Evolutionary conservation across 176 grass and related monocot species (phyloP), one percentile per base, ranked within the genome.

Genomic region (Oryza glaberrima): DNA sequence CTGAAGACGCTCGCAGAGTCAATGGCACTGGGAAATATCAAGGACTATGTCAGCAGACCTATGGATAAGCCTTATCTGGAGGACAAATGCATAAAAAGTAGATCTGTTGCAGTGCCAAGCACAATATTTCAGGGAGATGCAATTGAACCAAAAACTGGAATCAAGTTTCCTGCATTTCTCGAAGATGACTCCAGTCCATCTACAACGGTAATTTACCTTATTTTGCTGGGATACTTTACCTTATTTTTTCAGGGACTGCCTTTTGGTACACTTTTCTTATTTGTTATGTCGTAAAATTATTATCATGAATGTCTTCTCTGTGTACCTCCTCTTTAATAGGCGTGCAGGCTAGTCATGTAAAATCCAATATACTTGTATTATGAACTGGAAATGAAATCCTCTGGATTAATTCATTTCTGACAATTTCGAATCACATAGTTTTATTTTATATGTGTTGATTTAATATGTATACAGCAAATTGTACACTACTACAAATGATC

Each of bases 111-210:
- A 75, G 77, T 90, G 64, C 82, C 86, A 61, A 90, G 82, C n/a
- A 86, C 89, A 45, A 87, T 89, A 80, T 90, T 89, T 87, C 84
- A 81, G 74, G 90, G 78, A 91, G 90, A 96, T 88, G 81, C 90
- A 47, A 64, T 88, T 96, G 96, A 99, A 82, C 91, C 91, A 87
- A 90, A 96, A 92, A 99, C 96, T 86, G 93, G 96, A 90, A 99
- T 96, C 63, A 94, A 96, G 48, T 99, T 99, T 43, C 93, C 96
- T 25, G 38, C 93, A 83, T 92, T 88, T 87, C 83, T 99, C 28
- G 81, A 94, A 80, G 96, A 96, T 40, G 67, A 82, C 17, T 91
- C 85, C 84, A 86, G 68, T 88, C 71, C 86, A 82, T 79, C 88
- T 83, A 85, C 88, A 47, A 76, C 84, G 86, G 96, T 95, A 49